Base-by-base conservation (phyloP, 2,329 filamentous ascomycete genomes). In the Fusarium keratoplasticum region DNA sequence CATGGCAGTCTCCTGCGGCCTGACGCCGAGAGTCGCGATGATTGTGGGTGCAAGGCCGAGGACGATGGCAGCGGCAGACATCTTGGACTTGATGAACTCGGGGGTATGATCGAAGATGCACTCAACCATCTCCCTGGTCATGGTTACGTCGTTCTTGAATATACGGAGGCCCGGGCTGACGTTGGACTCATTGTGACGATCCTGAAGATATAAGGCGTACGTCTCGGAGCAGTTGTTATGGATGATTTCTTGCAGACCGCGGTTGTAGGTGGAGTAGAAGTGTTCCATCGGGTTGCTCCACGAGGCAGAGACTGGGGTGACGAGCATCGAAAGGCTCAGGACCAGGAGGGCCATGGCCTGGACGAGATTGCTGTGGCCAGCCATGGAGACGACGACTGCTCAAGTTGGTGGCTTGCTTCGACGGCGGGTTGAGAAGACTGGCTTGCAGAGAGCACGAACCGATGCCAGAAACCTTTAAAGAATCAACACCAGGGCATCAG, bases 51-150 rank as follows among this genome's bases (percentile, higher is more conserved):
- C 31, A 36, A 69, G 33, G 7, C 69, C 69, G 10, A 69, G 69
- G 9, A 63, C 61, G 36, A 71, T 62, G 14, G 61, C 65, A n/a
- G 66, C 66, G 25, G 69, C 62, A 29, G 66, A 58, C 66, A 69
- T 69, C 57, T 65, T 71, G 57, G 66, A 36, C 66, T 71, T 66
- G 58, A 63, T 42, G n/a, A 71, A 44, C 31, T 69, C 66, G 13
- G 66, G 69, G 1, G 61, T 16, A 25, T 66, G 35, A 3, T 36
- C 29, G 29, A 69, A 58, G 14, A 71, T 65, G 52, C 66, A 69
- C 9, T 71, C 61, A 10, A 71, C 33, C 58, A 71, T 22, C 33
- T 63, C 52, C 13, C 25, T 18, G 9, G 42, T 58, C 36, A 64
- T 67, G 31, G 59, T 4, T 18, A 8, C 29, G 44, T 18, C 13